These are phyloP conservation scores for Ogataea thermomethanolica DNA, from an alignment of 805 yeast genomes.

Conservation along the genomic window DNA sequence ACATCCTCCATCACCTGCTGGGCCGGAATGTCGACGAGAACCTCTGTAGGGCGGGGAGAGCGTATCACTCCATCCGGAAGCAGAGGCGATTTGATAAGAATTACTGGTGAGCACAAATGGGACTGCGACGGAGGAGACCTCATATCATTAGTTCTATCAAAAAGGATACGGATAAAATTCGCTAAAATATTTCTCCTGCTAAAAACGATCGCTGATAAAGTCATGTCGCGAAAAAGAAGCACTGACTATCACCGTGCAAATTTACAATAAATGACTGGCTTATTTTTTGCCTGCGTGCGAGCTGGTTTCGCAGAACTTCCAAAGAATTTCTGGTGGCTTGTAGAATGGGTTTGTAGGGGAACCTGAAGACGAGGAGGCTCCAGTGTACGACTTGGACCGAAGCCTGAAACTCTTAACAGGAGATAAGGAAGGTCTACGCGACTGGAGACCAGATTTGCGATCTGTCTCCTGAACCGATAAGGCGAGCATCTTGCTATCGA, in stretches of 20 bases:
- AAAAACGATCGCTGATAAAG: background rate
- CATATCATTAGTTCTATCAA: conserved; percentile 3
- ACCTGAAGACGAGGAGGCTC: conserved; percentile 8
- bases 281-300: conserved; percentile 1
- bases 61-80: conserved; percentile 12
- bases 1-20: conserved; percentile 29
- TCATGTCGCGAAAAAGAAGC: background rate
- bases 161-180: background rate
- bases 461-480: background rate
- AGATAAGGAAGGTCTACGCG: conserved; percentile 7
- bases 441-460: background rate
- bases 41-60: conserved; percentile 19
- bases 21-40: conserved; percentile 14
- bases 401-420: conserved; percentile 9
- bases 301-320: conserved; percentile 17
- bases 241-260: background rate
- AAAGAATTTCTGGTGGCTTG: conserved; percentile 26
- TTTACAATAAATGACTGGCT: too few species aligned
- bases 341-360: conserved; percentile 28
- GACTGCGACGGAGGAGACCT: background rate
- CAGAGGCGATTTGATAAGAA: conserved; percentile 18
- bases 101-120: conserved; percentile 20
- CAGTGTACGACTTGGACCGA: conserved; percentile 16
- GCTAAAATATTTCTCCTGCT: background rate
- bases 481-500: background rate